Conservation (phyloP, 805 yeast species). For the Blastobotrys parvus region DNA sequence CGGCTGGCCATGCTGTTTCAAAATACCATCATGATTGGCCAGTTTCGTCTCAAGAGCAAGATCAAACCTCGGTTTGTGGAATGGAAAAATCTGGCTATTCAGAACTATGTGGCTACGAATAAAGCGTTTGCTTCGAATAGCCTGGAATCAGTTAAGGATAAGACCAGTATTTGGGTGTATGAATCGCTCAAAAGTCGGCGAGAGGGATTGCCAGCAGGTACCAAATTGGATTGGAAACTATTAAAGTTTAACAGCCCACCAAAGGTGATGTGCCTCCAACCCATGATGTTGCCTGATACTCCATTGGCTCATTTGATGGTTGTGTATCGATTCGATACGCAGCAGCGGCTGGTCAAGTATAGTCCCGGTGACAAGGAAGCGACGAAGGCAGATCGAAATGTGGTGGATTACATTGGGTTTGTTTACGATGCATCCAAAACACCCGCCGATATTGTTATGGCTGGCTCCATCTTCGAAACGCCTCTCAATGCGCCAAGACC, state of each 20-base stretch:
- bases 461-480: constrained; percentile 63
- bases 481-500: constrained; percentile 28
- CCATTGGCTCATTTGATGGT: constrained; percentile 51
- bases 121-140: constrained; percentile 63
- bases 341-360: constrained; percentile 47
- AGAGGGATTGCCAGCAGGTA: constrained; percentile 46
- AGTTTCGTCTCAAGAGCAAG: constrained; percentile 61
- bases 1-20: constrained; percentile 55
- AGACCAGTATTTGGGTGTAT: constrained; percentile 54
- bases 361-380: constrained; percentile 38
- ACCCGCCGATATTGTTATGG: constrained; percentile 45
- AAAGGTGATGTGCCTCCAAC: constrained; percentile 60
- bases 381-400: constrained; percentile 42
- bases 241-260: constrained; percentile 64
- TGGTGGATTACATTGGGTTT: constrained; percentile 54
- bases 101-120: constrained; percentile 68
- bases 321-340: constrained; percentile 54
- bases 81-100: constrained; percentile 84
- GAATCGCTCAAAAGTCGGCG: constrained; percentile 48
- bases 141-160: constrained; percentile 37
- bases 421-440: constrained; percentile 50
- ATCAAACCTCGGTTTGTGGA: constrained; percentile 57
- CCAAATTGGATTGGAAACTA: constrained; percentile 68
- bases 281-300: constrained; percentile 50
- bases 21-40: constrained; percentile 54